A percentile compares a stretch with the other conserved stretches of the same genome.
These are phyloP conservation scores for Scheffersomyces quercinus DNA, from an alignment of 1,139 yeast genomes.

Conservation along the genomic window DNA sequence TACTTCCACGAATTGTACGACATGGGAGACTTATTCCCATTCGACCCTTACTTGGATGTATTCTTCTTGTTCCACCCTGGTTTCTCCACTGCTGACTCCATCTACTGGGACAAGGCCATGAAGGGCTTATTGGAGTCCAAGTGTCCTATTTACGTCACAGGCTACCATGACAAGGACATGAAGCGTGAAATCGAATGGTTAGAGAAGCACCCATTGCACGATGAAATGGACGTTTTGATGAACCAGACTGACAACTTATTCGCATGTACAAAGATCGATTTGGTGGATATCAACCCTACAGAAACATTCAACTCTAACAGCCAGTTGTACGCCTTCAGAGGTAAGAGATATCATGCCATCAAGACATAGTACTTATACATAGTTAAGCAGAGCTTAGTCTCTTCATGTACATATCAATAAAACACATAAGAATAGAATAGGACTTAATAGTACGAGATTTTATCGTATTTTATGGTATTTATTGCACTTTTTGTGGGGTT, in stretches of 20 bases:
- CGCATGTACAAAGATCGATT: constrained; percentile 90
- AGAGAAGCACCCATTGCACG: constrained; percentile 54
- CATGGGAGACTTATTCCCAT: constrained; percentile 93
- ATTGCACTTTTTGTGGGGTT: too few species aligned
- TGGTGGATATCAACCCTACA: constrained; percentile 87
- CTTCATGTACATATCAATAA: too few species aligned
- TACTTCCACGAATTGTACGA: constrained; percentile 90
- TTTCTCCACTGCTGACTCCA: constrained; percentile 78
- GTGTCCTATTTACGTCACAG: constrained; percentile 89
- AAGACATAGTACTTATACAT: constrained; percentile 18
- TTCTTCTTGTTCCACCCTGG: constrained; percentile 97
- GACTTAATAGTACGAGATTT: too few species aligned
- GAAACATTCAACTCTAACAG: constrained; percentile 92
- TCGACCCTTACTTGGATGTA: constrained; percentile 92
- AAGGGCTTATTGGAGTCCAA: constrained; percentile 89
- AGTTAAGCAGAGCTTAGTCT: background rate
- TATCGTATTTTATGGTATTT: too few species aligned
- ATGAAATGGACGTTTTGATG: constrained; percentile 81
- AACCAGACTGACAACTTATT: constrained; percentile 71
- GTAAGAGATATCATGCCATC: constrained; percentile 92
- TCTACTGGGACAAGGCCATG: constrained; percentile 79
- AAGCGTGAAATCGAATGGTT: constrained; percentile 74
- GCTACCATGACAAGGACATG: constrained; percentile 78
- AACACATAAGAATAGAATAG: too few species aligned
- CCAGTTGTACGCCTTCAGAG: constrained; percentile 87